Percentiles rank a stretch among this genome's conserved stretches.
Conservation (phyloP, 108 stramenopile genomes). For the Ochromonas danica region DNA sequence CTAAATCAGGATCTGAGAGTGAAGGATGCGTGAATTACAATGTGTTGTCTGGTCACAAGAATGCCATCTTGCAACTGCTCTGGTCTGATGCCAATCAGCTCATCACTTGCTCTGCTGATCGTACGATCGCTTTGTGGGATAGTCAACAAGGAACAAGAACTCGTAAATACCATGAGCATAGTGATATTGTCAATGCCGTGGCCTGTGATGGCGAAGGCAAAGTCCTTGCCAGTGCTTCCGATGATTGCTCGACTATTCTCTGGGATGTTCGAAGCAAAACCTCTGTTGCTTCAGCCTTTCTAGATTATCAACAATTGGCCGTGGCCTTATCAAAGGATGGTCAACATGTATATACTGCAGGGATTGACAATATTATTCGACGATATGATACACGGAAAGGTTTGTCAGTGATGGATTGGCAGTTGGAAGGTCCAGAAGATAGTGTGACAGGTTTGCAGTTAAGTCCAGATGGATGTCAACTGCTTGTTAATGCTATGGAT, state of each 20-base stretch:
- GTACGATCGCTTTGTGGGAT: slow-evolving; percentile 71
- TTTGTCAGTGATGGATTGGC: not conserved
- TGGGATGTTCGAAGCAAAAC: slow-evolving; percentile 70
- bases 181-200: slow-evolving; percentile 69
- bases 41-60: slow-evolving; percentile 76
- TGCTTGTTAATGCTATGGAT: slow-evolving; percentile 82
- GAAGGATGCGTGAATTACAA: slow-evolving; percentile 68
- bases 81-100: slow-evolving; percentile 63
- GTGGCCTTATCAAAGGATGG: slow-evolving; percentile 68
- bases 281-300: slow-evolving; percentile 46
- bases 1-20: slow-evolving; percentile 47
- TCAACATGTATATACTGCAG: slow-evolving; percentile 68
- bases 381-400: not conserved
- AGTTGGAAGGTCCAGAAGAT: slow-evolving; percentile 72
- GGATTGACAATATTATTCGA: slow-evolving; percentile 67
- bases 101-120: slow-evolving; percentile 74
- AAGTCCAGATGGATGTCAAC: slow-evolving; percentile 63
- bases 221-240: slow-evolving; percentile 65
- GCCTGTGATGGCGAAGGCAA: slow-evolving; percentile 45
- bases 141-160: slow-evolving; percentile 59
- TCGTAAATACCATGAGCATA: slow-evolving; percentile 61
- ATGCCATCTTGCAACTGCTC: slow-evolving; percentile 73
- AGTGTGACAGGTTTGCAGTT: slow-evolving; percentile 72
- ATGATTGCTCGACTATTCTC: slow-evolving; percentile 67
- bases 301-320: slow-evolving; percentile 70